Evolutionary conservation across 306 rosid species (phyloP).

Genomic region (Abrus precatorius): DNA sequence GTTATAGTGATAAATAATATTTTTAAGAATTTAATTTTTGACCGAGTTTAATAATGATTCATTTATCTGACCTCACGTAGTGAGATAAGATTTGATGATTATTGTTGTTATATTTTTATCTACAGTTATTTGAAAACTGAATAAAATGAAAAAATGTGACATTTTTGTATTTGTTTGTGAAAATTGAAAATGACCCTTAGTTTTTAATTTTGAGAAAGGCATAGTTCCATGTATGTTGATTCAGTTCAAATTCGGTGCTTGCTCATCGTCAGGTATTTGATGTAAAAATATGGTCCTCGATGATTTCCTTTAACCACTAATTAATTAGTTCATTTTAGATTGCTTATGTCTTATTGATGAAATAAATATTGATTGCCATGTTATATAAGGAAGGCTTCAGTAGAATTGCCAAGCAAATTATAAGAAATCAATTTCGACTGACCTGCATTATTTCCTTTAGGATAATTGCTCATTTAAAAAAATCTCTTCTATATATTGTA

Average conservation of each 20-base stretch:
- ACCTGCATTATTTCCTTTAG: slow-evolving; percentile 31
- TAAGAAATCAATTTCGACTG: slow-evolving; percentile 24
- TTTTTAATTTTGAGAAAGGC: not conserved
- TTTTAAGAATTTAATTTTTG: too few species aligned
- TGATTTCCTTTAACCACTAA: not conserved
- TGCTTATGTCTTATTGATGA: not conserved
- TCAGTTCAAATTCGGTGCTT: slow-evolving; percentile 10
- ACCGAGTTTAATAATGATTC: too few species aligned
- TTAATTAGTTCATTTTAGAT: slow-evolving; percentile 10
- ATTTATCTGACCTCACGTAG: too few species aligned
- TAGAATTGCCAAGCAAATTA: not conserved
- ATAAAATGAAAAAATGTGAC: too few species aligned
- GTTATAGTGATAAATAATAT: too few species aligned
- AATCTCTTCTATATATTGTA: slow-evolving; percentile 36
- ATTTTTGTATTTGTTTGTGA: not conserved
- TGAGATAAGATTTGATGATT: too few species aligned
- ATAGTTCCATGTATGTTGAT: slow-evolving; percentile 14
- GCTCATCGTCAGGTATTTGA: slow-evolving; percentile 12
- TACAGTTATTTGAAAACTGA: too few species aligned
- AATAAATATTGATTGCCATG: not conserved
- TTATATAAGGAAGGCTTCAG: not conserved
- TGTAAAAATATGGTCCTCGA: slow-evolving; percentile 1
- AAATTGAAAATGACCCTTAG: not conserved
- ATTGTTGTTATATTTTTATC: too few species aligned
- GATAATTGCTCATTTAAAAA: slow-evolving; percentile 20